phyloP scores from a whole-genome alignment of 805 yeast species.

The Clavispora santaluciae region DNA sequence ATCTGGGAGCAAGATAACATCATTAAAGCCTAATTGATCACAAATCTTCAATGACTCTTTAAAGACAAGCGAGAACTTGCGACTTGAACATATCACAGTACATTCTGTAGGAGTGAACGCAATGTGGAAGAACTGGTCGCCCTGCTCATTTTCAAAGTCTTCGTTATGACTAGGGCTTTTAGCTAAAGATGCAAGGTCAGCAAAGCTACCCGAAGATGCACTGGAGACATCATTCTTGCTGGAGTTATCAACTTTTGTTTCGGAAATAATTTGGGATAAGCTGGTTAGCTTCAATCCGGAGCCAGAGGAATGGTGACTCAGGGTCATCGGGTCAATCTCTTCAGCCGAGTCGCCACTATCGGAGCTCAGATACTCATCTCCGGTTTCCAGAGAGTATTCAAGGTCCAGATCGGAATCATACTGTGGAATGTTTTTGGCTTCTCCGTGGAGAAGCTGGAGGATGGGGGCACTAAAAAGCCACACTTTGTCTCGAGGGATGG shows the following conservation, averaged over 20 bases:
- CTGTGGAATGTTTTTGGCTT: conserved; percentile 20
- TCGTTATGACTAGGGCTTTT: conserved; percentile 2
- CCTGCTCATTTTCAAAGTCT: conserved; percentile 26
- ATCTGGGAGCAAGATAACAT: conserved; percentile 38
- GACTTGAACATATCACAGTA: conserved; percentile 49
- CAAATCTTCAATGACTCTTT: conserved; percentile 34
- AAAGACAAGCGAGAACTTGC: conserved; percentile 35
- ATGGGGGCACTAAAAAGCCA: conserved; percentile 53
- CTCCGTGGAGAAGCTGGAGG: conserved; percentile 40
- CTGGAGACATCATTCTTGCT: conserved; percentile 16
- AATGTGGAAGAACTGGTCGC: conserved; percentile 50
- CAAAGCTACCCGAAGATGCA: not conserved
- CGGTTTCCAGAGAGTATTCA: conserved; percentile 3
- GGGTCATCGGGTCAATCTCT: not conserved
- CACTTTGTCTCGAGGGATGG: conserved; percentile 47
- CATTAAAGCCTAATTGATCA: conserved; percentile 24
- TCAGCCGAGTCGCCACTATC: conserved; percentile 1
- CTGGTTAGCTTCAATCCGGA: not conserved
- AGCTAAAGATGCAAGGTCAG: not conserved
- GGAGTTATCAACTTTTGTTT: conserved; percentile 23
- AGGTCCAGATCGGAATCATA: conserved; percentile 3
- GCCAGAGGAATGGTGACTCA: not conserved
- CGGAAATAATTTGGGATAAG: not conserved
- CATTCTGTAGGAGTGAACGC: conserved; percentile 62
- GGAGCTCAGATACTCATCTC: conserved; percentile 3